These are phyloP conservation scores for Pseudonectria foliicola DNA, from an alignment of 2,329 filamentous ascomycete species.

Conservation along the genomic window DNA sequence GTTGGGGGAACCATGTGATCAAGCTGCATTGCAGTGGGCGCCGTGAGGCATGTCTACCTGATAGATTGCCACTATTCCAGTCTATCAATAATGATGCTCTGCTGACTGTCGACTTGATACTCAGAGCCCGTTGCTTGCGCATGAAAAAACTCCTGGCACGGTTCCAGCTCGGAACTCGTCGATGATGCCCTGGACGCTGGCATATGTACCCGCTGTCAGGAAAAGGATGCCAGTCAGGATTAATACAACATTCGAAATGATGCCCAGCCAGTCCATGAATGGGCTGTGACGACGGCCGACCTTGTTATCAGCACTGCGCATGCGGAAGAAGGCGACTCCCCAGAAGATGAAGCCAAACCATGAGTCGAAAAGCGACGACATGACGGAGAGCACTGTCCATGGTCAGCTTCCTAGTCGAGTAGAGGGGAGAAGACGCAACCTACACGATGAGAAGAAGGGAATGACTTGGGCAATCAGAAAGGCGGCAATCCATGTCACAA, in stretches of 20 bases:
- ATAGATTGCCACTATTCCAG: too few species aligned
- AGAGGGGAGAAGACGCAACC: conserved; percentile 18
- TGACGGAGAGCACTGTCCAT: conserved; percentile 54
- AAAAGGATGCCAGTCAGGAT: conserved; percentile 75
- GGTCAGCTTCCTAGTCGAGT: background rate
- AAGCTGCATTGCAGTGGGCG: too few species aligned
- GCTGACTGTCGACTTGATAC: background rate
- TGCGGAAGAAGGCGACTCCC: conserved; percentile 72
- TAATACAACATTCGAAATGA: conserved; percentile 64
- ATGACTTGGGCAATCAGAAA: conserved; percentile 92
- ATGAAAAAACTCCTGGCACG: conserved; percentile 69
- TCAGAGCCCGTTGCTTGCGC: conserved; percentile 59
- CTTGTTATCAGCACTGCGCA: conserved; percentile 57
- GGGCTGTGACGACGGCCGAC: conserved; percentile 45
- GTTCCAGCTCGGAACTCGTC: conserved; percentile 58
- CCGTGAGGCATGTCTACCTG: too few species aligned
- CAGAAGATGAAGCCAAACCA: conserved; percentile 97
- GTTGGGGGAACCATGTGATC: too few species aligned
- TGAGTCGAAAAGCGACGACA: conserved; percentile 86
- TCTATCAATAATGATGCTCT: conserved; percentile 6
- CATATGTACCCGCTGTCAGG: conserved; percentile 75
- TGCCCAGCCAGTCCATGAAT: conserved; percentile 44
- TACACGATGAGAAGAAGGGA: conserved; percentile 78
- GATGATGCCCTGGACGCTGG: conserved; percentile 66
- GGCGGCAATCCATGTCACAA: conserved; percentile 69